Evolutionary conservation across 257 asterid species (phyloP), one percentile per base, ranked within the genome.

Genomic region (Anisodus tanguticus): DNA sequence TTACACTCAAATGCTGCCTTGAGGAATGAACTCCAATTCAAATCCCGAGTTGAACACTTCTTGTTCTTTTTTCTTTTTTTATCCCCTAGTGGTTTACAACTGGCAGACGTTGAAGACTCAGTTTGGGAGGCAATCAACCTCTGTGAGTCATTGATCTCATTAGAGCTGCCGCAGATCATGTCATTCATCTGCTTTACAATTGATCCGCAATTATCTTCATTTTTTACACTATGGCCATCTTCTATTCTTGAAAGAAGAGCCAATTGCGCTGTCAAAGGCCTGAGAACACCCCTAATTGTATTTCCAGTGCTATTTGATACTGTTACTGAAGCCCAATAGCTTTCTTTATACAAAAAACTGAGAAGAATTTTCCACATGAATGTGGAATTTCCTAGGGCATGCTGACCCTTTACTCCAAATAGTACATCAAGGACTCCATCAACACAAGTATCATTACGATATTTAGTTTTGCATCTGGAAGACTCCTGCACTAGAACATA

Each of bases 281-380:
- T 92, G 68, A 96, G 90, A 83, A 86, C 84, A 55, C 94, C 94
- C 62, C 58, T 86, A 79, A 88, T 84, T 83, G 86, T 86, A 74
- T 89, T 87, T 72, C 91, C 97, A 19, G 82, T 88, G 43, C 84
- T 86, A 90, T 86, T 86, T 26, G 91, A 86, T 80, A 96, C 88
- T 37, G 93, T 90, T 80, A 96, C 92, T 62, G 84, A 72, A 77
- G 94, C 98, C 86, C 91, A 90, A 86, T 68, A 96, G 63, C 97
- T 91, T 77, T 90, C 92, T 67, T 39, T 80, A 74, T 91, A 86
- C 49, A 96, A 93, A 90, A 92, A 96, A 86, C 94, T 92, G 90
- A 94, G 86, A 85, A 96, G 85, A 83, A 94, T 91, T 90, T 92
- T 95, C 98, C 99, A 96, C 80, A 89, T 88, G 16, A 97, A 95